Base-by-base conservation (phyloP, 306 rosid species). In the Vachellia pachyceras region DNA sequence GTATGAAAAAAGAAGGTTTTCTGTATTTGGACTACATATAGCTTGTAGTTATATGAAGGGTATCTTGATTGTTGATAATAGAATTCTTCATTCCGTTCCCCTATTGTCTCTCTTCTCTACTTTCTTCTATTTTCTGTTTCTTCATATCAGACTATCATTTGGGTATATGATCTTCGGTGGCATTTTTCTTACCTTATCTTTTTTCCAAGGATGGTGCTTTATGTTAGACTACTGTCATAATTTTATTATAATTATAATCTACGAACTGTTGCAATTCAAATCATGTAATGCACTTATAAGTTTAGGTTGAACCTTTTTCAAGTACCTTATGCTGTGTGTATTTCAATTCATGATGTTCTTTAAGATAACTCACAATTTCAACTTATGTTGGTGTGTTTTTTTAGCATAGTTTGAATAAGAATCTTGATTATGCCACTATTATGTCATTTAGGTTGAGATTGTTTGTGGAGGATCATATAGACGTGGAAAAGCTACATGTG, bases 381-480 rank as follows among this genome's bases (percentile, higher is more conserved):
- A 65, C 45, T 42, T 70, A 29, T 55, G 63, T 73, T 70, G 54
- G 60, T n/a, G 13, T 50, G 10, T 41, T 35, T 69, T 72, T 42
- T 39, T 64, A 73, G 65, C 36, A 55, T 33, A 75, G 70, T 67
- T 61, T 79, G 70, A 47, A 68, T 61, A 77, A 22, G 54, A 72
- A 69, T 61, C 35, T 41, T 49, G 68, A 75, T 50, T 75, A 78
- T 37, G 60, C 44, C 76, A 39, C 18, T 78, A 35, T 45, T 45
- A 11, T 77, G 45, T 64, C 55, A 40, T 84, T 75, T 81, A 95
- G 99, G 90, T 88, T 82, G 79, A 71, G 41, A 84, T 95, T 61
- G 69, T 91, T 65, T 95, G 99, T 82, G 99, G 99, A 72, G 98
- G 99, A 82, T 95, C 99, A 78, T 95, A 79, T 84, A 88, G 97